Base-by-base conservation (phyloP, 768 basidiomycete genomes). In the Gloeopeniophorella convolvens region DNA sequence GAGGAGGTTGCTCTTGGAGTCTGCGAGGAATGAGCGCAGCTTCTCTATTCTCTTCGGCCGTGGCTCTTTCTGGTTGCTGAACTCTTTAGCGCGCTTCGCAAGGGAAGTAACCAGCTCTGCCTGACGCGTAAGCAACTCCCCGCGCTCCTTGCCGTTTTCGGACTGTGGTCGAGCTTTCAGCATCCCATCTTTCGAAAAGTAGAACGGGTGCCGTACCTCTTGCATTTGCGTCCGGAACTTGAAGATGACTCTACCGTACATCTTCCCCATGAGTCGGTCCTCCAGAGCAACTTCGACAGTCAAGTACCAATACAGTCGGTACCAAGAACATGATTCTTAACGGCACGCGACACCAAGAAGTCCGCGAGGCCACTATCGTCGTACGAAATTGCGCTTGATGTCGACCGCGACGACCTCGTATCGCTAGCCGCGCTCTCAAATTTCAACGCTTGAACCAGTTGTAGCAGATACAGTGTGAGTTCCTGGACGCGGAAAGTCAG, bases 41-140 rank as follows among this genome's bases (percentile, higher is more conserved):
- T 93, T 94, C 58, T 97, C 95, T 57, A 98, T 97, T 73, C 97
- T 98, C 75, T 95, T 98, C 10, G 90, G 91, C 7, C 95, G 79
- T 3, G 89, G 80, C 61, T 98, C 95, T 63, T 97, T 98, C 0
- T 88, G 91, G 5, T 77, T 82, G 21, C 92, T 82, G 1, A 97
- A 73, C 52, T 97, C 92, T 55, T 82, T 81, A 0, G 96, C 93
- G 24, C 88, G 82, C 53, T 85, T 84, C 0, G 87, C 88, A 2
- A 99, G 74, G 1, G 82, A 84, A 39, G 89, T 86, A 18, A 98
- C 80, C 46, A 98, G 79, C 33, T 94, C 81, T 4, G 85, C 92
- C 67, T 98, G 96, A 13, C 93, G 76, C n/a, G 82, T 78, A 67
- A 97, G 80, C n/a, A 89, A 73, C 56, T 93, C 90, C 23, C 91